These are phyloP conservation scores for Neurospora intermedia DNA, from an alignment of 495 filamentous ascomycete species.

Conservation along the genomic window DNA sequence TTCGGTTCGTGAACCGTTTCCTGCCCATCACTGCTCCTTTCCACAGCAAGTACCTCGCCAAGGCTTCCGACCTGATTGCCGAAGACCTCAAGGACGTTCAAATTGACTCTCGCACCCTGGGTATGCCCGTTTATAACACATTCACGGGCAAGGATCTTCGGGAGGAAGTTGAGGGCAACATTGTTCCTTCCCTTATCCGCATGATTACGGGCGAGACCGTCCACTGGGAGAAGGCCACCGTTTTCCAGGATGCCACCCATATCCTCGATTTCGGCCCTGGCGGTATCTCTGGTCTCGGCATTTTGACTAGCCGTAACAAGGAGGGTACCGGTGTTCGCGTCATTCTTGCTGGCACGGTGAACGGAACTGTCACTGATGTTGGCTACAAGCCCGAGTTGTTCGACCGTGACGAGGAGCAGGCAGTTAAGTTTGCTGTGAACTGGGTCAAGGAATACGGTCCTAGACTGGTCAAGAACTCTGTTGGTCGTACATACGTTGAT, in stretches of 20 bases:
- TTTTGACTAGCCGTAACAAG: conserved; percentile 96
- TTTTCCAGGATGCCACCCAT: conserved; percentile 81
- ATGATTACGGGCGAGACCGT: conserved; percentile 91
- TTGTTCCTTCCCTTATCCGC: conserved; percentile 74
- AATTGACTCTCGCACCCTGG: conserved; percentile 56
- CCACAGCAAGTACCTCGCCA: conserved; percentile 84
- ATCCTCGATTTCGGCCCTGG: conserved; percentile 94
- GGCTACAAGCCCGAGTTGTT: conserved; percentile 97
- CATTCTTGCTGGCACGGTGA: conserved; percentile 83
- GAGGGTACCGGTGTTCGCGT: conserved; percentile 94
- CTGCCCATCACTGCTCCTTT: conserved; percentile 96
- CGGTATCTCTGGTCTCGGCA: conserved; percentile 88
- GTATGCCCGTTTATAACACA: conserved; percentile 80
- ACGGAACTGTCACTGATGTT: conserved; percentile 78
- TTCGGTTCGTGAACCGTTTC: conserved; percentile 94
- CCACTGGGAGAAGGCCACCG: conserved; percentile 88
- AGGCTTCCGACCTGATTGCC: conserved; percentile 66
- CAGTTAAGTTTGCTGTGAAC: conserved; percentile 91
- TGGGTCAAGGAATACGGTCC: conserved; percentile 97
- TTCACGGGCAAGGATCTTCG: conserved; percentile 75
- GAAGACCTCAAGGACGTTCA: conserved; percentile 77
- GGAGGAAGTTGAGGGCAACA: conserved; percentile 42
- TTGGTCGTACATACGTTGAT: conserved; percentile 81
- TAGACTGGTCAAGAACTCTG: conserved; percentile 73
- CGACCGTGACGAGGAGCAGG: conserved; percentile 83